phyloP scores from a whole-genome alignment of 2,329 filamentous ascomycete genomes.

The Diaporthe nobilis region DNA sequence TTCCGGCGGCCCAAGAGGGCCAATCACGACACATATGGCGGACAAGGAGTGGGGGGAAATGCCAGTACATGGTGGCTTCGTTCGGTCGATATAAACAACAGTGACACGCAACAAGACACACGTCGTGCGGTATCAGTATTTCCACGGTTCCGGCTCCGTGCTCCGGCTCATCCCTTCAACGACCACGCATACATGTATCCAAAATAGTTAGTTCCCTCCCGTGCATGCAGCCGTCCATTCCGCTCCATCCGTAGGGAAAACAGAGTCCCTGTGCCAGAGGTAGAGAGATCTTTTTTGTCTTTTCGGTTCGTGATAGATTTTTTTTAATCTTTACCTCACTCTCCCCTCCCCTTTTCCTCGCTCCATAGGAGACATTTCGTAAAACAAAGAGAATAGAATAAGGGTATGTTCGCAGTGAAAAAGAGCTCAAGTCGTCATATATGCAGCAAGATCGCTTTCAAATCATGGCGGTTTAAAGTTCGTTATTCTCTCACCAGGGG shows the following conservation, averaged over 20 bases:
- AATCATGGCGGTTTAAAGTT: slow-evolving; percentile 13
- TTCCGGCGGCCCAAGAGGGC: slow-evolving; percentile 2
- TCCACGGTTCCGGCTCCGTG: background rate
- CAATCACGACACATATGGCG: background rate
- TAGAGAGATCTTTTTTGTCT: slow-evolving; percentile 27
- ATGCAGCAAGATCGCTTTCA: slow-evolving; percentile 13
- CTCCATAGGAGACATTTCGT: background rate
- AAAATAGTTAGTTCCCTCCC: background rate
- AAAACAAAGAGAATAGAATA: slow-evolving; percentile 2
- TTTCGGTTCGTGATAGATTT: background rate
- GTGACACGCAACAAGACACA: slow-evolving; percentile 27
- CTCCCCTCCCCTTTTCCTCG: background rate
- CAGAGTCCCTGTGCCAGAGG: background rate
- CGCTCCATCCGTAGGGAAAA: background rate
- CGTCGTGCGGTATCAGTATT: slow-evolving; percentile 11
- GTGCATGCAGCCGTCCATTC: background rate
- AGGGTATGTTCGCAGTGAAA: slow-evolving; percentile 28
- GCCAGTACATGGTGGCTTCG: slow-evolving; percentile 8
- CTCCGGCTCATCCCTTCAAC: background rate
- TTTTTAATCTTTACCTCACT: slow-evolving; percentile 18
- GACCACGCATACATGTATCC: background rate
- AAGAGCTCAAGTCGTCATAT: slow-evolving; percentile 21
- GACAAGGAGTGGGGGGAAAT: background rate
- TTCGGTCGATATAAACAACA: slow-evolving; percentile 26
- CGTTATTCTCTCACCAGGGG: background rate